Percentiles rank a stretch among this genome's conserved stretches.
Evolutionary conservation across 768 basidiomycete species (phyloP).

Genomic region (Omphalotus guepiniiformis): DNA sequence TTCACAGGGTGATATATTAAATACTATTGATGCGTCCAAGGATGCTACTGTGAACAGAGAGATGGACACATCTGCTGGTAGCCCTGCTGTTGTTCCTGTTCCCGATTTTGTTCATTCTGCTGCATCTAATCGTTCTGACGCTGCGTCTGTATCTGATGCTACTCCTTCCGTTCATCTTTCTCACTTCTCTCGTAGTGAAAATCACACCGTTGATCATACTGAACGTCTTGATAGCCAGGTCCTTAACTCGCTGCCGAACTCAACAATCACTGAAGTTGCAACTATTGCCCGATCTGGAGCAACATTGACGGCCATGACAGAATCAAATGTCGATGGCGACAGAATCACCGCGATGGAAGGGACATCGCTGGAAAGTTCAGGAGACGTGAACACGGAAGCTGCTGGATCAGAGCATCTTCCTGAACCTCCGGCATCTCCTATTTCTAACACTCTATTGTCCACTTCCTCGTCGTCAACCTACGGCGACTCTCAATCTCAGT

Average conservation of each 20-base stretch:
- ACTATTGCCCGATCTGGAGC: not conserved
- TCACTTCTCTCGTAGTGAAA: slow-evolving; percentile 33
- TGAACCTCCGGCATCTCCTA: slow-evolving; percentile 56
- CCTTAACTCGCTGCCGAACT: slow-evolving; percentile 15
- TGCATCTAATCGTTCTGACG: slow-evolving; percentile 34
- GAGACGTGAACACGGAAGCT: slow-evolving; percentile 14
- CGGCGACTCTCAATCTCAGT: slow-evolving; percentile 40
- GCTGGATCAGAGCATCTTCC: slow-evolving; percentile 43
- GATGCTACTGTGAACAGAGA: slow-evolving; percentile 12
- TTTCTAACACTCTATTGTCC: slow-evolving; percentile 44
- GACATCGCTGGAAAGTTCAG: no score
- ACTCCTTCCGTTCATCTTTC: slow-evolving; percentile 36
- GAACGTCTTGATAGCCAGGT: slow-evolving; percentile 43
- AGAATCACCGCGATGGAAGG: no score
- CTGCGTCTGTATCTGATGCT: slow-evolving; percentile 49
- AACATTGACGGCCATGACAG: not conserved
- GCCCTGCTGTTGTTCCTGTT: slow-evolving; percentile 24
- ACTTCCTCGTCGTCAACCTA: slow-evolving; percentile 39
- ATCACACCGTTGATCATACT: slow-evolving; percentile 44
- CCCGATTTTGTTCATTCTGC: slow-evolving; percentile 20
- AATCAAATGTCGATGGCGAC: no score
- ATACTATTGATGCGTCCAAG: slow-evolving; percentile 18
- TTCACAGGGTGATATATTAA: slow-evolving; percentile 21
- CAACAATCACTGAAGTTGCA: slow-evolving; percentile 4
- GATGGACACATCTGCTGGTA: slow-evolving; percentile 16